Evolutionary conservation across 805 yeast genomes (phyloP).

Genomic region (Kazachstania kunashirensis): DNA sequence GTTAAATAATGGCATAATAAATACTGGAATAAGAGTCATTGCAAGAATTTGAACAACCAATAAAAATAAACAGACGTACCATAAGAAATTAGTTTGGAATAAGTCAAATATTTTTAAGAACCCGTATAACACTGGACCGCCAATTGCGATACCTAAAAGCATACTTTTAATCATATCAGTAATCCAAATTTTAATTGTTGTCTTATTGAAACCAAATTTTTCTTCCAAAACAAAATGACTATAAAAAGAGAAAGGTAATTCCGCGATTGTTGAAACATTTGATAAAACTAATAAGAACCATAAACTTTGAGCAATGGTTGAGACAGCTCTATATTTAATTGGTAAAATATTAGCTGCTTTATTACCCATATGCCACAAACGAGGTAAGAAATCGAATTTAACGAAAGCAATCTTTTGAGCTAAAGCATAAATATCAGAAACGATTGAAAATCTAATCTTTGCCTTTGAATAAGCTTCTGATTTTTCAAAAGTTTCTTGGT

Average conservation of each 20-base stretch:
- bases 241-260: conserved; percentile 66
- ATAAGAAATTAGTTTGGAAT: conserved; percentile 73
- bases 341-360: conserved; percentile 27
- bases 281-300: conserved; percentile 48
- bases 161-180: conserved; percentile 59
- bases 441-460: conserved; percentile 59
- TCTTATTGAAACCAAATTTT: conserved; percentile 85
- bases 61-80: conserved; percentile 66
- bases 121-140: conserved; percentile 63
- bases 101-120: conserved; percentile 73
- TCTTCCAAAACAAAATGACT: conserved; percentile 84
- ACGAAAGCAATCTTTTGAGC: conserved; percentile 49
- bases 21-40: conserved; percentile 69
- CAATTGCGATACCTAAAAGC: conserved; percentile 45
- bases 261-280: conserved; percentile 40
- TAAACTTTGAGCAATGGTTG: conserved; percentile 63
- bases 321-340: conserved; percentile 31
- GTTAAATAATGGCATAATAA: conserved; percentile 89
- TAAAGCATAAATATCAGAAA: conserved; percentile 42
- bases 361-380: conserved; percentile 46
- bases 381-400: conserved; percentile 55
- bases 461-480: conserved; percentile 73
- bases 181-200: conserved; percentile 62
- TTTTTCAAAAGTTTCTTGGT: conserved; percentile 62
- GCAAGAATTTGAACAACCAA: conserved; percentile 62